phyloP scores from a whole-genome alignment of 2,329 filamentous ascomycete genomes.

The Calonectria ilicicola region DNA sequence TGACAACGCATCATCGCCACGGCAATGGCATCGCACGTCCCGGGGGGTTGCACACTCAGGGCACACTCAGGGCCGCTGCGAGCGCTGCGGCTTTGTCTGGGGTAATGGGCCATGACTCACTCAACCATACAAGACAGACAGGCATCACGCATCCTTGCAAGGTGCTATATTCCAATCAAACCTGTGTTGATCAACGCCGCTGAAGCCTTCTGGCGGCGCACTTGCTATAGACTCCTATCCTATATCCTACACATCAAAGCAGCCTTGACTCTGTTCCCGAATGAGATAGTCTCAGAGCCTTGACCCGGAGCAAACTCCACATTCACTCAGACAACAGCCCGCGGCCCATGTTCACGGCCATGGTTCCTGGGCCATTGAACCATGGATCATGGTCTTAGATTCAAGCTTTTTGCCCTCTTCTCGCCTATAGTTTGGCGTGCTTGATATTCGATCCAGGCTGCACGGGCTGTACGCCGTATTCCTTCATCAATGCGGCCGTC shows the following conservation, averaged over 20 bases:
- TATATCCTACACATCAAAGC: conserved; percentile 18
- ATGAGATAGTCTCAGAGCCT: not conserved
- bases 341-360: conserved; percentile 7
- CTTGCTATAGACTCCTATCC: conserved; percentile 1
- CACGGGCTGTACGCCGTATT: conserved; percentile 61
- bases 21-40: conserved; percentile 38
- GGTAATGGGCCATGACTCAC: conserved; percentile 26
- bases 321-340: conserved; percentile 28
- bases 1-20: conserved; percentile 40
- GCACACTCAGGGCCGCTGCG: not conserved
- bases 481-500: conserved; percentile 73
- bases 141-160: not conserved
- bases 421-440: conserved; percentile 59
- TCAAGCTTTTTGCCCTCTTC: not conserved
- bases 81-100: conserved; percentile 18
- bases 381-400: conserved; percentile 8
- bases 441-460: conserved; percentile 66
- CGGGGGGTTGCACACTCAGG: not conserved
- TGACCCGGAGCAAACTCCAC: conserved; percentile 16
- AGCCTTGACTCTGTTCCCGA: not conserved
- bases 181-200: not conserved
- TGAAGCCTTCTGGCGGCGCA: not conserved
- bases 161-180: conserved; percentile 16
- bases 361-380: not conserved
- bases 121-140: conserved; percentile 1